These are phyloP conservation scores for Sclerotiophoma versabilis DNA, from an alignment of 2,329 filamentous ascomycete species.

Conservation along the genomic window DNA sequence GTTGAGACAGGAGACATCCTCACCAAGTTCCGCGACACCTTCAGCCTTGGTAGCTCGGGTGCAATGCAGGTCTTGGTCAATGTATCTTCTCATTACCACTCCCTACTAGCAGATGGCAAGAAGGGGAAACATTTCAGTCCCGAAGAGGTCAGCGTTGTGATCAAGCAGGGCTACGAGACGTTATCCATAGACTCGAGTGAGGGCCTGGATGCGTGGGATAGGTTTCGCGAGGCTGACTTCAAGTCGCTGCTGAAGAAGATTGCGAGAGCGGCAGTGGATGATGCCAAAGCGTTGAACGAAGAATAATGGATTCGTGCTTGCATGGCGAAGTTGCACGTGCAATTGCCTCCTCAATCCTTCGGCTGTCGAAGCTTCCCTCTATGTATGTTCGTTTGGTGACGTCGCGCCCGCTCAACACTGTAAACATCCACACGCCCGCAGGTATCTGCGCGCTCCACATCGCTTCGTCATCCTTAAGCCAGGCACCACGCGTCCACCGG, in stretches of 20 bases:
- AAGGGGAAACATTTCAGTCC: slow-evolving; percentile 77
- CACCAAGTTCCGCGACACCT: slow-evolving; percentile 80
- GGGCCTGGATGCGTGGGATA: slow-evolving; percentile 84
- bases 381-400: neutral
- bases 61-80: slow-evolving; percentile 85
- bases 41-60: slow-evolving; percentile 57
- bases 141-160: slow-evolving; percentile 84
- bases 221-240: slow-evolving; percentile 86
- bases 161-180: slow-evolving; percentile 96
- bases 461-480: neutral
- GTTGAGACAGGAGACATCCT: slow-evolving; percentile 89
- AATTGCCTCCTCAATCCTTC: neutral
- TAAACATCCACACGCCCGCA: neutral
- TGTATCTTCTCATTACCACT: slow-evolving; percentile 85
- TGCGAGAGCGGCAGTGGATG: slow-evolving; percentile 77
- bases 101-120: slow-evolving; percentile 71
- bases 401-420: neutral
- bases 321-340: neutral
- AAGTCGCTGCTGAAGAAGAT: slow-evolving; percentile 86
- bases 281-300: slow-evolving; percentile 62
- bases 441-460: neutral
- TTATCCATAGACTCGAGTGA: slow-evolving; percentile 89
- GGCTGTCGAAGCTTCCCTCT: neutral
- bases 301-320: slow-evolving; percentile 23
- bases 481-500: neutral